Evolutionary conservation across 78 protist species (phyloP).

Genomic region (Cyanophora paradoxa): DNA sequence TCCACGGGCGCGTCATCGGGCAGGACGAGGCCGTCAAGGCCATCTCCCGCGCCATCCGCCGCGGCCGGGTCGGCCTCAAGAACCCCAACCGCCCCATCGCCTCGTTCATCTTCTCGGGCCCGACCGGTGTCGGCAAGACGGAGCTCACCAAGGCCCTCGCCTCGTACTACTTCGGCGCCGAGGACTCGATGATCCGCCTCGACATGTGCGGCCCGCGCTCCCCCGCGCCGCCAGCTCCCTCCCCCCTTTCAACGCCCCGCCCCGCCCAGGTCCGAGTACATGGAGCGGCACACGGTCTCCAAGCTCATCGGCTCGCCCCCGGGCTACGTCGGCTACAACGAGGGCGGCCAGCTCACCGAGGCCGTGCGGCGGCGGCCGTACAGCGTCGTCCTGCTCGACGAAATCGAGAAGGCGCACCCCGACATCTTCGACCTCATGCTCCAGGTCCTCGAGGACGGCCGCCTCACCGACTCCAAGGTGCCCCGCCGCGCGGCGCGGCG

Average conservation of each 20-base stretch:
- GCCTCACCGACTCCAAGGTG: constrained; percentile 87
- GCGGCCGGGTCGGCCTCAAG: constrained; percentile 46
- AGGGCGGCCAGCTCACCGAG: no score
- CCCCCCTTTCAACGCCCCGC: no score
- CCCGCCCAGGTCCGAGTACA: constrained; percentile 93
- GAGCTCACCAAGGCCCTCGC: no score
- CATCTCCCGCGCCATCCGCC: constrained; percentile 40
- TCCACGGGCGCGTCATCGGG: constrained; percentile 41
- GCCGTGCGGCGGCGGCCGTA: constrained; percentile 93
- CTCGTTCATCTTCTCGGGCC: constrained; percentile 44
- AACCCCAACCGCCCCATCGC: constrained; percentile 54
- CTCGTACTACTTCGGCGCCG: no score
- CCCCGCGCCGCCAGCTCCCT: no score
- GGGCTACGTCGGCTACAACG: constrained; percentile 95
- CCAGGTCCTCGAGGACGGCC: constrained; percentile 93
- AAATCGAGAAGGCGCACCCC: constrained; percentile 79
- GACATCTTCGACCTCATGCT: constrained; percentile 54
- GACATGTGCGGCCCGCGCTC: no score
- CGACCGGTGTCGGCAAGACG: no score
- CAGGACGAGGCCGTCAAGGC: constrained; percentile 16
- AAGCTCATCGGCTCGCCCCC: constrained; percentile 98
- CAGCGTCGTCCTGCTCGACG: constrained; percentile 92
- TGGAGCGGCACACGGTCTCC: constrained; percentile 87
- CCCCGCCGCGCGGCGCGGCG: no score
- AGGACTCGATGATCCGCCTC: no score